phyloP scores from a whole-genome alignment of 371 early-diverging fungal species.

The Mucor saturninus region DNA sequence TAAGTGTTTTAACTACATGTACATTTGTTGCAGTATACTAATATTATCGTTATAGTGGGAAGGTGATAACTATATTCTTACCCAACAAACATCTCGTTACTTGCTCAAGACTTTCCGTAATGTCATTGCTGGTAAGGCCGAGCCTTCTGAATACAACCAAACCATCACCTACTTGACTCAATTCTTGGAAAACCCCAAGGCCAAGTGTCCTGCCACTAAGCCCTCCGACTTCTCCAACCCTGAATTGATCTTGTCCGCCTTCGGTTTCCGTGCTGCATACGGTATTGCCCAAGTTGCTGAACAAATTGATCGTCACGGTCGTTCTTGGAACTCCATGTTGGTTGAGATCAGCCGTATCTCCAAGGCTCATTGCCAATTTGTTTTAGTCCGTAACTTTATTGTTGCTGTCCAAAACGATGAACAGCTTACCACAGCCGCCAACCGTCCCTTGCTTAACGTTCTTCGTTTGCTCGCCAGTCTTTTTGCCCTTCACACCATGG shows the following conservation, averaged over 20 bases:
- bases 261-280: constrained; percentile 71
- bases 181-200: constrained; percentile 55
- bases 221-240: constrained; percentile 61
- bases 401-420: constrained; percentile 51
- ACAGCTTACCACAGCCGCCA: constrained; percentile 28
- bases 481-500: constrained; percentile 69
- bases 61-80: constrained; percentile 79
- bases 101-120: constrained; percentile 64
- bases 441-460: constrained; percentile 46
- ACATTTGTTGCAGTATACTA: too few species aligned
- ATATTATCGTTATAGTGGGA: constrained; percentile 55
- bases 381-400: constrained; percentile 63
- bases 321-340: constrained; percentile 71
- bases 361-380: constrained; percentile 71
- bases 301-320: constrained; percentile 58
- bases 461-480: constrained; percentile 43
- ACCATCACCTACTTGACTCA: constrained; percentile 61
- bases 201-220: constrained; percentile 53
- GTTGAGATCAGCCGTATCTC: constrained; percentile 68
- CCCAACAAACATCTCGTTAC: constrained; percentile 79
- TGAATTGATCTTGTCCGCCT: constrained; percentile 65
- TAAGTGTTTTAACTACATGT: constrained; percentile 12
- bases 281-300: constrained; percentile 60
- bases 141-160: constrained; percentile 55
- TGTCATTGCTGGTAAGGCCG: constrained; percentile 57